phyloP scores from a whole-genome alignment of 2,329 filamentous ascomycete species.

The Aspergillus versicolor region DNA sequence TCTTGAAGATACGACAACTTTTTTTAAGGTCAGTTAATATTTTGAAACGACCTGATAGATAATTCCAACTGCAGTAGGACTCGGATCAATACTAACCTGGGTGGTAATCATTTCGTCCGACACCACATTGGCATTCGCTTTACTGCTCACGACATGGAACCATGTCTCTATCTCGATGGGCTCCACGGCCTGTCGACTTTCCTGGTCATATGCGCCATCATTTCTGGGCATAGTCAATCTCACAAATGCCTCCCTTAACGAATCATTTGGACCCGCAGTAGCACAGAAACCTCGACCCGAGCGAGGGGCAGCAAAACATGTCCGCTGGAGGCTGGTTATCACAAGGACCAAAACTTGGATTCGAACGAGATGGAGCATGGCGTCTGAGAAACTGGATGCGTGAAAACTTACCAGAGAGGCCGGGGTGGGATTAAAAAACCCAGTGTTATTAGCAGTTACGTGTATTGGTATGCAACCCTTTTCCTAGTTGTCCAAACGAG shows the following conservation, averaged over 20 bases:
- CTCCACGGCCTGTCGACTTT: constrained; percentile 18
- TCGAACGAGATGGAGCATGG: constrained; percentile 27
- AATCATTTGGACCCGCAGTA: constrained; percentile 27
- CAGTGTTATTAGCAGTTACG: constrained; percentile 11
- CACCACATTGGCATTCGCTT: constrained; percentile 26
- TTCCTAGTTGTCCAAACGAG: not conserved
- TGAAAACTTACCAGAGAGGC: not conserved
- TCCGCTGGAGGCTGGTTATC: constrained; percentile 16
- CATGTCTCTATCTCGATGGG: constrained; percentile 42
- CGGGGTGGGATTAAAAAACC: constrained; percentile 1
- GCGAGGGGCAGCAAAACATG: constrained; percentile 18
- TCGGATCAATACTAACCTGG: constrained; percentile 29
- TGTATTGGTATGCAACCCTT: constrained; percentile 11
- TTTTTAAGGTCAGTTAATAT: not conserved
- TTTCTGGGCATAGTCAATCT: constrained; percentile 22
- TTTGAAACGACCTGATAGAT: not conserved
- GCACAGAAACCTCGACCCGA: constrained; percentile 31
- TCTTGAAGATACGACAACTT: constrained; percentile 43
- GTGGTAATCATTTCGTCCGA: constrained; percentile 34
- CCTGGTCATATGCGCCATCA: constrained; percentile 9
- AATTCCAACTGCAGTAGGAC: not conserved
- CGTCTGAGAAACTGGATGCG: constrained; percentile 4
- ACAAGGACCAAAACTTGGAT: constrained; percentile 20
- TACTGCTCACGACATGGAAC: constrained; percentile 44
- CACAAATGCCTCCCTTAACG: constrained; percentile 27